These are phyloP conservation scores for Melianthus villosus DNA, from an alignment of 441 rosid genomes.

Conservation along the genomic window DNA sequence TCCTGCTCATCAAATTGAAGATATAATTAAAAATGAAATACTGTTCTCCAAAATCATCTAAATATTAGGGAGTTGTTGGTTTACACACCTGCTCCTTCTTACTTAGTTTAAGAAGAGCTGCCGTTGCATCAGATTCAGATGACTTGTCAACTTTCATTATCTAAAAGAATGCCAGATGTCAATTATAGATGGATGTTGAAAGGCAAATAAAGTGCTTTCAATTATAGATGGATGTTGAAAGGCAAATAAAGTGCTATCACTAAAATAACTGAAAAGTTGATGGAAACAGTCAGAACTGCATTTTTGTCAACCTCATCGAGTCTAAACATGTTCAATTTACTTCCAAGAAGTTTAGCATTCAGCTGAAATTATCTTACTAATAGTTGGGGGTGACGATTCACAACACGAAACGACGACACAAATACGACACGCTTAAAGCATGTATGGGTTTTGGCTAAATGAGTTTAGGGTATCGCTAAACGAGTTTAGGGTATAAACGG, in stretches of 20 bases:
- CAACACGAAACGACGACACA: no score
- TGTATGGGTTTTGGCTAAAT: no score
- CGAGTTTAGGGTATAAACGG: no score
- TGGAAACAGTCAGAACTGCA: no score
- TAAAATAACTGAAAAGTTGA: background rate
- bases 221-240: no score
- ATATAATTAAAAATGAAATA: background rate
- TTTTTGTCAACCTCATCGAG: no score
- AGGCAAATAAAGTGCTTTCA: background rate
- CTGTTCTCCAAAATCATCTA: background rate
- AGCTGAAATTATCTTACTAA: no score
- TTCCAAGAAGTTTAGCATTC: no score
- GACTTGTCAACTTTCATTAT: conserved; percentile 49
- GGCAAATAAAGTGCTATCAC: background rate
- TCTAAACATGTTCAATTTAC: no score
- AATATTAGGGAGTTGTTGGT: background rate
- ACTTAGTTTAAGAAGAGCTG: conserved; percentile 66
- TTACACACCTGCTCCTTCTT: conserved; percentile 56
- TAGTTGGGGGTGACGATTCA: no score
- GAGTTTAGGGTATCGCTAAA: no score
- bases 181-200: conserved; percentile 8
- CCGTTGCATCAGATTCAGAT: conserved; percentile 42
- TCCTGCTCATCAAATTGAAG: conserved; percentile 25
- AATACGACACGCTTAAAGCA: no score
- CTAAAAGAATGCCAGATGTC: conserved; percentile 16